Base-by-base conservation (phyloP, 192 early-diverging fungal genomes). In the Linnemannia hyalina region DNA sequence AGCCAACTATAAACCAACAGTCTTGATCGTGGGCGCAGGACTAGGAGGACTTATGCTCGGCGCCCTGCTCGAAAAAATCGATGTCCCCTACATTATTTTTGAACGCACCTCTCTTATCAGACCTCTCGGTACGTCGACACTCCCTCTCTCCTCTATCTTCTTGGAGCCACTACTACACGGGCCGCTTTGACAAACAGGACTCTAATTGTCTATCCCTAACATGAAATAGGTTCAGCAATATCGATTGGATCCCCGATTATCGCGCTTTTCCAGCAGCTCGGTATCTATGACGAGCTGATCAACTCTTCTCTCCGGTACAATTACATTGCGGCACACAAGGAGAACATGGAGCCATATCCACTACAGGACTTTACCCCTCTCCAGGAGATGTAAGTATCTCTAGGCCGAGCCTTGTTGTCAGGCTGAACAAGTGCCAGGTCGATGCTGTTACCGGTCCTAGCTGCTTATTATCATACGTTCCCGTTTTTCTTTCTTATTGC, bases 211-310 rank as follows among this genome's bases (percentile, higher is more conserved):
- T 52, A 1, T 52, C n/a, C 26, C 54, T 10, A 9, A 15, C 32
- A 32, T 8, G 10, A 65, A 26, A 65, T 29, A 65, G 60, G 60
- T 4, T 65, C 60, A 3, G 60, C 60, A 32, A 65, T 65, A 15
- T 65, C 60, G 60, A 65, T 65, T 32, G 60, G 60, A 29, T 29
- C 60, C 60, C 60, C 60, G 60, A 65, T 65, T 65, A 29, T 65
- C n/a, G 29, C 60, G 3, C 11, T 65, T 11, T 65, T 65, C 60
- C 60, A 65, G 11, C 60, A 65, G 60, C 60, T 65, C 1, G 60
- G 60, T 35, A 65, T 65, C 29, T 32, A 65, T 32, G 60, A 65
- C 26, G 60, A 65, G 26, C 29, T 65, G 29, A 29, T 65, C 23
- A 29, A 29, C n/a, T 26, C n/a, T 15, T 15, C 23, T 65, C 60